Evolutionary conservation across 257 asterid species (phyloP).

Genomic region (Nicotiana otophora): DNA sequence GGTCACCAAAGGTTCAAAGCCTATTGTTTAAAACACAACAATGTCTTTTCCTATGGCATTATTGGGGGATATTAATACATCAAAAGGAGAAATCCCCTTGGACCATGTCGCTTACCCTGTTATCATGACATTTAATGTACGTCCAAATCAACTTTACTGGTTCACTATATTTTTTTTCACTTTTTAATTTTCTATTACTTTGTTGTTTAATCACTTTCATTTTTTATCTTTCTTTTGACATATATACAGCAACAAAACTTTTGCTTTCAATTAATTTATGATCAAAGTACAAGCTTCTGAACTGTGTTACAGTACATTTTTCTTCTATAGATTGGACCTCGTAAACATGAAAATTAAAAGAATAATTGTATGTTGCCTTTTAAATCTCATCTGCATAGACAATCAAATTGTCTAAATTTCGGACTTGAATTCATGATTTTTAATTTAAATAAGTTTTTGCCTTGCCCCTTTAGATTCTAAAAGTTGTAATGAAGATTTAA

Average conservation of each 20-base stretch:
- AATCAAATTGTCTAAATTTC: too few species aligned
- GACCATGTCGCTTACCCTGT: slow-evolving; percentile 17
- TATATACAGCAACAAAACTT: too few species aligned
- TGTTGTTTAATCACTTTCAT: too few species aligned
- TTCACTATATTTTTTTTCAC: background rate
- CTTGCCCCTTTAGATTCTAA: too few species aligned
- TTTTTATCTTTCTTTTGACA: too few species aligned
- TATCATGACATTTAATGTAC: slow-evolving; percentile 8
- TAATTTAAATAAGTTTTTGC: too few species aligned
- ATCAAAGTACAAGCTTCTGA: background rate
- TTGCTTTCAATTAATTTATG: too few species aligned
- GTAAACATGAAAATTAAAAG: too few species aligned
- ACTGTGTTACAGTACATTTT: background rate
- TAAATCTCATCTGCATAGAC: too few species aligned
- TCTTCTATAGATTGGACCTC: too few species aligned
- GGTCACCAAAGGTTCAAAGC: slow-evolving; percentile 20
- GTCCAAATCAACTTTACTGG: background rate
- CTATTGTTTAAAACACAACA: slow-evolving; percentile 14
- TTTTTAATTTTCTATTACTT: background rate
- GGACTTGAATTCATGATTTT: too few species aligned
- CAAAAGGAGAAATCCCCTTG: background rate
- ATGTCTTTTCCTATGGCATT: slow-evolving; percentile 32
- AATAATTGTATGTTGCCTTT: too few species aligned
- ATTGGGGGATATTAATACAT: slow-evolving; percentile 28
- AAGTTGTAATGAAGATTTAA: background rate